These are phyloP conservation scores for Colletotrichum spaethianum DNA, from an alignment of 2,329 filamentous ascomycete species.

Conservation along the genomic window DNA sequence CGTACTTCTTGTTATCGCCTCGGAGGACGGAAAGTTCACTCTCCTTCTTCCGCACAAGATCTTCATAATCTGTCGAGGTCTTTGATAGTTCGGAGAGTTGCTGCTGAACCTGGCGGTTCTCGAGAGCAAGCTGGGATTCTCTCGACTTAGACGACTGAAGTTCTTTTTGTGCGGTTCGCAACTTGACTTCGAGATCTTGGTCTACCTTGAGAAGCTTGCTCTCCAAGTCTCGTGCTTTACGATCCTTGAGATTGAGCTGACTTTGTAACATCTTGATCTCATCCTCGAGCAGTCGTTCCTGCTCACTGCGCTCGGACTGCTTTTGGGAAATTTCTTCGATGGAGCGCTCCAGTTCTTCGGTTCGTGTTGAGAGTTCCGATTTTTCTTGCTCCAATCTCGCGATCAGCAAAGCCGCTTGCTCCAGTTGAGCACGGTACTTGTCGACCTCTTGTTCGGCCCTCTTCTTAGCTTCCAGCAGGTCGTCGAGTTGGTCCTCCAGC, in stretches of 20 bases:
- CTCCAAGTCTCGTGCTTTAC: conserved; percentile 91
- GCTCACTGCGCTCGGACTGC: conserved; percentile 80
- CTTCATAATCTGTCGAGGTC: conserved; percentile 95
- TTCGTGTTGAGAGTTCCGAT: conserved; percentile 76
- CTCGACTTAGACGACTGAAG: conserved; percentile 80
- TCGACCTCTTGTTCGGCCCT: conserved; percentile 88
- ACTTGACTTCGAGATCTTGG: conserved; percentile 89
- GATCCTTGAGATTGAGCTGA: conserved; percentile 88
- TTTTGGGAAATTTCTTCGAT: conserved; percentile 79
- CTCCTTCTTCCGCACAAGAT: conserved; percentile 92
- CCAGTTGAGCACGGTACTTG: conserved; percentile 83
- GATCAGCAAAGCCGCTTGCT: conserved; percentile 92
- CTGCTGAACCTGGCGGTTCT: conserved; percentile 86
- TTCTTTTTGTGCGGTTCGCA: conserved; percentile 84
- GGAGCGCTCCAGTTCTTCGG: conserved; percentile 78
- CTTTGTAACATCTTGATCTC: conserved; percentile 94
- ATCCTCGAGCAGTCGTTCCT: conserved; percentile 82
- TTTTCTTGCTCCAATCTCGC: conserved; percentile 90
- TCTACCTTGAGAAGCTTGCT: conserved; percentile 86
- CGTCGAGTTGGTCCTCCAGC: conserved; percentile 93
- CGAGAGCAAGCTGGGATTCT: conserved; percentile 81
- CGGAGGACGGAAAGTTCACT: conserved; percentile 91
- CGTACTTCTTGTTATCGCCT: conserved; percentile 85
- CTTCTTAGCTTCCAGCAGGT: conserved; percentile 89
- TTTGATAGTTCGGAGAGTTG: conserved; percentile 90